Evolutionary conservation across 371 early-diverging fungal genomes (phyloP), one percentile per base, ranked within the genome.

Genomic region (Gilbertella persicaria): DNA sequence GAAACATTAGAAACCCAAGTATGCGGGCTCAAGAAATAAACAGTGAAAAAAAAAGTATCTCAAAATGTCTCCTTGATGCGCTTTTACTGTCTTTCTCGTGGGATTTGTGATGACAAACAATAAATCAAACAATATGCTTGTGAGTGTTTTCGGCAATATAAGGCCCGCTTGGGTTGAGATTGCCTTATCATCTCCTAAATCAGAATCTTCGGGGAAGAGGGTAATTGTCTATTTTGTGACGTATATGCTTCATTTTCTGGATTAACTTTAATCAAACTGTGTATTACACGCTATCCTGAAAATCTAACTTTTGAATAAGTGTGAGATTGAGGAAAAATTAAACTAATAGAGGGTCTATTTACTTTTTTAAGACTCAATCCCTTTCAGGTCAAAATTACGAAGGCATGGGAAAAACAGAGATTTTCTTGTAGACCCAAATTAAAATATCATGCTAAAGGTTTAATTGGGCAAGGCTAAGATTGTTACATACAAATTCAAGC

Each of bases 51-150:
- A n/a, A 40, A 40, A 40, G 20, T 3, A n/a, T 40, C 5, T 8
- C 17, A 2, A n/a, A 40, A n/a, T 19, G 10, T 8, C 20, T 40
- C 19, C 8, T 40, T 4, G 5, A 40, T 19, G 4, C 37, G 4
- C 13, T 36, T 14, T 36, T 36, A 7, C 12, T 30, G 5, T 30
- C 5, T 12, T 36, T 4, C 38, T 38, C 59, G 59, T 58, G 59
- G 59, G 59, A 58, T 58, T 36, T 40, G 9, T 33, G 59, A 28
- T 58, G 20, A 58, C 59, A 58, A 58, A 58, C 48, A 47, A 35
- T 12, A 58, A 58, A 47, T 47, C 36, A 9, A 14, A n/a, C 21
- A 24, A 30, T 8, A 9, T 25, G 36, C 21, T 25, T 36, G 45
- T 43, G 26, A 10, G 43, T 35, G 21, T 30, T 21, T 41, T 45